Evolutionary conservation across 1,284 basidiomycete genomes (phyloP), one percentile per base, ranked within the genome.

Genomic region (Lentinula novae-zelandiae): DNA sequence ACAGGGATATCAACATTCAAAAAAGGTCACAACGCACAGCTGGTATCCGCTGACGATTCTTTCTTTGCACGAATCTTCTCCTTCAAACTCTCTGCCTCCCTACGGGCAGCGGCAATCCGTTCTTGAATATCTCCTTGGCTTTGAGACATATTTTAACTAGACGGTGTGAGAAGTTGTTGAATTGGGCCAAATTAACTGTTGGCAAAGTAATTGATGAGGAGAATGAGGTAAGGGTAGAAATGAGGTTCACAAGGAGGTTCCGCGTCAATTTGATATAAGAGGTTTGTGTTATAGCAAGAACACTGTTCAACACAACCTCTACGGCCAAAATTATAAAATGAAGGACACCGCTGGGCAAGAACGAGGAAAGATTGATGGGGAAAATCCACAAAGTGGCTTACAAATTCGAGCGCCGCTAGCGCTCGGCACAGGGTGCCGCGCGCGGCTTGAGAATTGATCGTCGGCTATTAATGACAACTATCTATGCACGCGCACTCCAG

Each of bases 31-130:
- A 22, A 88, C 95, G 78, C 73, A 98, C 96, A 78, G 70, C 90
- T 96, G 13, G 96, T 98, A 77, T 99, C 96, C 31, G 93, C 95
- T 60, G 95, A 93, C 65, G 95, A 94, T 75, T 98, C 96, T 73
- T 89, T 91, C 77, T 93, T 95, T 48, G 93, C 88, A 67, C 95
- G 84, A 73, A 98, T 97, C 86, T 95, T 96, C 82, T 98, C 96
- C 80, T 97, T 98, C 78, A 98, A 78, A 71, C 86, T 90, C 76
- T 99, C 96, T 44, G 95, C 95, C 77, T 98, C 96, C 72, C 96
- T 86, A 71, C 96, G 89, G 62, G 96, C 96, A 55, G 95, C 93
- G 60, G 95, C 93, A 75, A 99, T 98, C 72, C 92, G 80, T 78
- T 96, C 94, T 74, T 95, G 93, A 68, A 96, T 93, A 73, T 96